phyloP scores from a whole-genome alignment of 139 green algal species.

The Picochlorum sp. region DNA sequence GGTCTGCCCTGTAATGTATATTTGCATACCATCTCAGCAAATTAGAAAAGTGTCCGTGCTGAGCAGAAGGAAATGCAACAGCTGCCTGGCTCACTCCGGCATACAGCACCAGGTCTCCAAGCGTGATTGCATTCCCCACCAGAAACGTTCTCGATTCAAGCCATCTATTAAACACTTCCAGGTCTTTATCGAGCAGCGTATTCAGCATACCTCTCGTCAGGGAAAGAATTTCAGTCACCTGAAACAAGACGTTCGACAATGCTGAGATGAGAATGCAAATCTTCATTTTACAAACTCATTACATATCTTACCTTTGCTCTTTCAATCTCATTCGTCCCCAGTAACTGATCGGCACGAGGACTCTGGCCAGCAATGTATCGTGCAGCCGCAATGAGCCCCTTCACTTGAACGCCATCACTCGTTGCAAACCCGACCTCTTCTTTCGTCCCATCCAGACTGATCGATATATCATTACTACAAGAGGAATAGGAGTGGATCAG shows the following conservation, averaged over 20 bases:
- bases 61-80: conserved; percentile 46
- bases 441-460: too few species aligned
- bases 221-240: conserved; percentile 29
- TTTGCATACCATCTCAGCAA: conserved; percentile 59
- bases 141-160: conserved; percentile 20
- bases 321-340: conserved; percentile 12
- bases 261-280: not conserved
- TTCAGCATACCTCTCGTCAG: conserved; percentile 12
- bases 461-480: too few species aligned
- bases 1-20: conserved; percentile 24
- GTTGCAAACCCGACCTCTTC: too few species aligned
- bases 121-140: conserved; percentile 8
- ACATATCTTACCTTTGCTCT: conserved; percentile 15
- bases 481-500: too few species aligned
- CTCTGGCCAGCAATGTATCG: conserved; percentile 5
- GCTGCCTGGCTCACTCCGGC: conserved; percentile 16
- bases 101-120: conserved; percentile 40
- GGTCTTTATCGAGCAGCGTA: conserved; percentile 15
- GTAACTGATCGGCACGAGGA: conserved; percentile 1
- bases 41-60: conserved; percentile 50
- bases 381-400: conserved; percentile 11
- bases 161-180: conserved; percentile 14
- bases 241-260: not conserved
- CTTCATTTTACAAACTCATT: not conserved
- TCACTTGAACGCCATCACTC: too few species aligned